These are phyloP conservation scores for Heterobasidion annosum DNA, from an alignment of 1,284 basidiomycete genomes.

Conservation along the genomic window DNA sequence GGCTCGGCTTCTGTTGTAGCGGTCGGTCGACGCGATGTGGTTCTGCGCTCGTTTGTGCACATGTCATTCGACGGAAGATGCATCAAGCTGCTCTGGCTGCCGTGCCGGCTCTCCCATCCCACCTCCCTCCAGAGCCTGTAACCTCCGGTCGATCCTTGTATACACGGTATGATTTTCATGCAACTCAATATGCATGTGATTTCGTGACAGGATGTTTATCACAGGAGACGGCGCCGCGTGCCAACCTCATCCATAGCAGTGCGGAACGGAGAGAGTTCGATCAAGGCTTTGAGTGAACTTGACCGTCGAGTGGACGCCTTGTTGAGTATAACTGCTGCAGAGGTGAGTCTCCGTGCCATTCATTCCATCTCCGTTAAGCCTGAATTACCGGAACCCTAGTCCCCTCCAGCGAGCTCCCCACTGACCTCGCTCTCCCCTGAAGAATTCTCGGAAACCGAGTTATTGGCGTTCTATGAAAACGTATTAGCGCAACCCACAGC, in stretches of 20 bases:
- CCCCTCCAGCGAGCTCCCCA: too few species aligned
- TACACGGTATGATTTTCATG: constrained; percentile 2
- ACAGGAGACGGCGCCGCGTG: constrained; percentile 1
- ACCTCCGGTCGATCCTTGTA: neutral
- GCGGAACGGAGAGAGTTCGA: neutral
- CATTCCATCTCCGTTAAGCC: neutral
- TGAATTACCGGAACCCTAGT: too few species aligned
- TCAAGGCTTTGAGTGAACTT: constrained; percentile 18
- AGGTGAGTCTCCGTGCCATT: constrained; percentile 2
- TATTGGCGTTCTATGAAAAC: constrained; percentile 11
- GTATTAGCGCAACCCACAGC: constrained; percentile 9
- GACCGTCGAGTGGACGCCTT: constrained; percentile 29
- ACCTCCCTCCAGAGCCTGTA: neutral
- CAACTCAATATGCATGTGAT: neutral
- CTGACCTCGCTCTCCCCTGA: neutral
- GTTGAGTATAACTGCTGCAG: constrained; percentile 20
- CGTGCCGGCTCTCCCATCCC: neutral
- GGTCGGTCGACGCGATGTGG: neutral
- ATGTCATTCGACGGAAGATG: neutral
- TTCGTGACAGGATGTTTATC: neutral
- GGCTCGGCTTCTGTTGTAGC: neutral
- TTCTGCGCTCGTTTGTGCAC: neutral
- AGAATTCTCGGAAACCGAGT: constrained; percentile 8
- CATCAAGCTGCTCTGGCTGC: constrained; percentile 8
- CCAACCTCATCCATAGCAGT: neutral